Evolutionary conservation across 257 asterid genomes (phyloP).

Genomic region (Forsythia suspensa): DNA sequence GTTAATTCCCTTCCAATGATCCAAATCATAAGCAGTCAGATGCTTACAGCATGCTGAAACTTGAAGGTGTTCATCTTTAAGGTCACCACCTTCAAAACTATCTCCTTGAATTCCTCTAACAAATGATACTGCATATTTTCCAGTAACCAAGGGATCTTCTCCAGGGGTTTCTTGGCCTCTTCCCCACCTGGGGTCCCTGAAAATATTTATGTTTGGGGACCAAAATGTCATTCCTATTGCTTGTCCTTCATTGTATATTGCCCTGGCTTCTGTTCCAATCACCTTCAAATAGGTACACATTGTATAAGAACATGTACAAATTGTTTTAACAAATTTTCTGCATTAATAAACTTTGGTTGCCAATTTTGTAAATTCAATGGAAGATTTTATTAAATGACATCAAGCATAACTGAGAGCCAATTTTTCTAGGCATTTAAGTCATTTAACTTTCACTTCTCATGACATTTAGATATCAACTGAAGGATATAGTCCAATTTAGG

Average conservation of each 20-base stretch:
- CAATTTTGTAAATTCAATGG: neutral
- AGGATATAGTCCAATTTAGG: too few relatives aligned
- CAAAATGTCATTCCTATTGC: constrained; percentile 75
- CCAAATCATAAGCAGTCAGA: constrained; percentile 56
- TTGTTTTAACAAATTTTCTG: neutral
- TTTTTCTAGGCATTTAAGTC: neutral
- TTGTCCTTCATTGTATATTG: constrained; percentile 68
- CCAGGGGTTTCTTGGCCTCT: constrained; percentile 91
- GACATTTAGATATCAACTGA: too few relatives aligned
- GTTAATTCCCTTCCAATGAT: constrained; percentile 22
- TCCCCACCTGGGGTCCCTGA: constrained; percentile 86
- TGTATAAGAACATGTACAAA: neutral
- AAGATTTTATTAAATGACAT: neutral
- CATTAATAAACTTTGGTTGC: neutral
- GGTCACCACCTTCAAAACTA: constrained; percentile 44
- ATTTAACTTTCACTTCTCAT: too few relatives aligned
- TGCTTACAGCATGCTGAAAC: constrained; percentile 92
- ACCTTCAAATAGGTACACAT: constrained; percentile 37
- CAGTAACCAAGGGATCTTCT: constrained; percentile 65
- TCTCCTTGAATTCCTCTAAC: constrained; percentile 86
- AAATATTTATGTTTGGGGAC: constrained; percentile 83
- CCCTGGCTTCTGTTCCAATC: constrained; percentile 66
- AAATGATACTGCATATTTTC: constrained; percentile 53
- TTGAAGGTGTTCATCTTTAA: constrained; percentile 38
- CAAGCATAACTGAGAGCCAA: neutral